A percentile compares a stretch with the other conserved stretches of the same genome.
These are phyloP conservation scores for Phytophthora ramorum DNA, from an alignment of 352 stramenopile genomes.

Conservation along the genomic window DNA sequence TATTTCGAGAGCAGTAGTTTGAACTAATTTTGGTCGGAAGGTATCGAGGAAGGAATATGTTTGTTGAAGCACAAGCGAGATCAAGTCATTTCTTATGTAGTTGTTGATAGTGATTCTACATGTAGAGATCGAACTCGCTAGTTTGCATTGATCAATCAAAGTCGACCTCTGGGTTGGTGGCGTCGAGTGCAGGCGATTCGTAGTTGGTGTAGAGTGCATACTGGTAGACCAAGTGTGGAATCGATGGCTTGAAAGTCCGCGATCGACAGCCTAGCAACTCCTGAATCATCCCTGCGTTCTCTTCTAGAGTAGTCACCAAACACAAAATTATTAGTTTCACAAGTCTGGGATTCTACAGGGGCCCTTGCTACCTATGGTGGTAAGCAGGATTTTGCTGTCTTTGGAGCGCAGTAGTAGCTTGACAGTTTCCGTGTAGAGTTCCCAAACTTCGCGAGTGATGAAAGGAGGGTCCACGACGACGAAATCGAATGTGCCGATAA, in stretches of 20 bases:
- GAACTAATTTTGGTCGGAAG: constrained; percentile 18
- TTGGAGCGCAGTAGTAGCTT: constrained; percentile 66
- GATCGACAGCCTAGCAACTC: constrained; percentile 80
- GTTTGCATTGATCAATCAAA: constrained; percentile 23
- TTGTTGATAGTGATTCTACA: background rate
- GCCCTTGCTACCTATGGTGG: constrained; percentile 80
- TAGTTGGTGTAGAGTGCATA: constrained; percentile 95
- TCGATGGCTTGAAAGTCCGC: constrained; percentile 87
- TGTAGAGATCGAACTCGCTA: background rate
- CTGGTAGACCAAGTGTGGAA: constrained; percentile 96
- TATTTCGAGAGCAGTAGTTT: constrained; percentile 27
- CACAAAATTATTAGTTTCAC: background rate
- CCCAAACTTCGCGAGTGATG: constrained; percentile 94
- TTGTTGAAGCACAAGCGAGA: background rate
- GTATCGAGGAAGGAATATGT: background rate
- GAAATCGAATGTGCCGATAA: constrained; percentile 87
- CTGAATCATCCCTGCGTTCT: constrained; percentile 90
- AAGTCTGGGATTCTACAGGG: background rate
- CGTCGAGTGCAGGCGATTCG: constrained; percentile 58
- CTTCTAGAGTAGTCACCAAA: constrained; percentile 46
- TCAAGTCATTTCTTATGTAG: background rate
- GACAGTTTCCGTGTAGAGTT: constrained; percentile 82
- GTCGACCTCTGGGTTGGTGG: constrained; percentile 80
- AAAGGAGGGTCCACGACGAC: constrained; percentile 95
- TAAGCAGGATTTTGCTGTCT: constrained; percentile 84